Conservation (phyloP, 2,329 filamentous ascomycete genomes). For the Pestalotiopsis sp. region DNA sequence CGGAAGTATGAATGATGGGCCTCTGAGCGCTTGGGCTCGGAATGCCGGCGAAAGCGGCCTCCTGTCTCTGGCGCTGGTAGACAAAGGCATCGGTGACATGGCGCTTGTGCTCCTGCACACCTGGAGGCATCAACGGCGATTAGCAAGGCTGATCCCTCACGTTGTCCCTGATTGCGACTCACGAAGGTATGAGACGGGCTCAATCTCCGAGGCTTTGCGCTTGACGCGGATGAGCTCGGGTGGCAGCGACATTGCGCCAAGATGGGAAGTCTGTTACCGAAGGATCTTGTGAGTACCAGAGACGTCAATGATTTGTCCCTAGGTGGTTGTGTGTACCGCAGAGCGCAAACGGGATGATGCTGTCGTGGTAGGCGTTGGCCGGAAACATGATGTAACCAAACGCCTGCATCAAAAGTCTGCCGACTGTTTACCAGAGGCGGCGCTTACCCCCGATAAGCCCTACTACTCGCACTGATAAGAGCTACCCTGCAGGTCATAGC, state of each 20-base stretch:
- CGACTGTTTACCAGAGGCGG: not conserved
- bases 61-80: constrained; percentile 52
- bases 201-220: constrained; percentile 56
- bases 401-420: not conserved
- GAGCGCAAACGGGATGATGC: not conserved
- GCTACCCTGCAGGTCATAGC: not conserved
- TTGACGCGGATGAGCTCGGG: constrained; percentile 62
- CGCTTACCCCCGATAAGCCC: not conserved
- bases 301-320: not conserved
- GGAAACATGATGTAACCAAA: not conserved
- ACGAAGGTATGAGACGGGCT: constrained; percentile 58
- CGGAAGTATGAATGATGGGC: constrained; percentile 51
- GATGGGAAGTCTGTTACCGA: not conserved
- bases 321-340: not conserved
- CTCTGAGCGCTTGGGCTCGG: constrained; percentile 20
- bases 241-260: constrained; percentile 51
- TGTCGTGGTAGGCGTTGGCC: not conserved
- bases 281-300: not conserved
- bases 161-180: constrained; percentile 24
- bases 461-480: not conserved
- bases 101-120: constrained; percentile 55
- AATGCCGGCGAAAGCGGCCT: constrained; percentile 25
- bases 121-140: constrained; percentile 21
- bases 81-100: constrained; percentile 53
- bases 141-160: not conserved